phyloP scores from a whole-genome alignment of 495 filamentous ascomycete species.

The Glutinoglossum americanum region DNA sequence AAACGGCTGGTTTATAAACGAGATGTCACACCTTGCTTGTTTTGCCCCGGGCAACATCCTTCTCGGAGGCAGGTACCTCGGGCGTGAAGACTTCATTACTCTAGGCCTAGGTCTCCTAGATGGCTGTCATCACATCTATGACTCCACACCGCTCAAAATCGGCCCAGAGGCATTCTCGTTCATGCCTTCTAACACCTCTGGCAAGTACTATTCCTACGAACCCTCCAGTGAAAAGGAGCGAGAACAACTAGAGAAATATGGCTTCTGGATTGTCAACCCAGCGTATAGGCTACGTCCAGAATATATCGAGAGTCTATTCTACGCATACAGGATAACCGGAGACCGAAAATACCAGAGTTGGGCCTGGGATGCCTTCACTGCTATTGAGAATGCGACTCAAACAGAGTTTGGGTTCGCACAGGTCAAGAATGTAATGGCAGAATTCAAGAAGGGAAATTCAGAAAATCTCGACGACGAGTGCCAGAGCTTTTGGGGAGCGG shows the following conservation, averaged over 20 bases:
- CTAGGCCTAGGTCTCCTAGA: slow-evolving; percentile 58
- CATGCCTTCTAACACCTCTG: slow-evolving; percentile 26
- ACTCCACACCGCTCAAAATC: slow-evolving; percentile 42
- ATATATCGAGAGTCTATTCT: slow-evolving; percentile 74
- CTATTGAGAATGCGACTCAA: slow-evolving; percentile 29
- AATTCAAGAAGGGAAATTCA: neutral
- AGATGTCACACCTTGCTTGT: slow-evolving; percentile 27
- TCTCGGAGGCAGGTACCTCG: slow-evolving; percentile 54
- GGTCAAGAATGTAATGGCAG: neutral
- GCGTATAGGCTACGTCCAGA: slow-evolving; percentile 61
- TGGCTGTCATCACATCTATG: slow-evolving; percentile 58
- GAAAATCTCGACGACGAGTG: neutral
- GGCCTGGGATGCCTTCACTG: slow-evolving; percentile 64
- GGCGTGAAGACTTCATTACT: slow-evolving; percentile 37
- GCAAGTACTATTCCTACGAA: slow-evolving; percentile 24
- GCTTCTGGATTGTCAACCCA: slow-evolving; percentile 48
- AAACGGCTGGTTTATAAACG: slow-evolving; percentile 21
- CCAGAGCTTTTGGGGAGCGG: neutral
- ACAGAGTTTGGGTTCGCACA: neutral
- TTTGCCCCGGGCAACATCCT: slow-evolving; percentile 79
- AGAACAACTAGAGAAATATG: slow-evolving; percentile 20
- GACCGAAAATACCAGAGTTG: slow-evolving; percentile 53
- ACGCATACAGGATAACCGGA: slow-evolving; percentile 62
- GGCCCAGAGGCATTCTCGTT: slow-evolving; percentile 63
- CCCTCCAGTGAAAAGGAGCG: slow-evolving; percentile 28